phyloP scores from a whole-genome alignment of 2,329 filamentous ascomycete genomes.

The Aspergillus latus region DNA sequence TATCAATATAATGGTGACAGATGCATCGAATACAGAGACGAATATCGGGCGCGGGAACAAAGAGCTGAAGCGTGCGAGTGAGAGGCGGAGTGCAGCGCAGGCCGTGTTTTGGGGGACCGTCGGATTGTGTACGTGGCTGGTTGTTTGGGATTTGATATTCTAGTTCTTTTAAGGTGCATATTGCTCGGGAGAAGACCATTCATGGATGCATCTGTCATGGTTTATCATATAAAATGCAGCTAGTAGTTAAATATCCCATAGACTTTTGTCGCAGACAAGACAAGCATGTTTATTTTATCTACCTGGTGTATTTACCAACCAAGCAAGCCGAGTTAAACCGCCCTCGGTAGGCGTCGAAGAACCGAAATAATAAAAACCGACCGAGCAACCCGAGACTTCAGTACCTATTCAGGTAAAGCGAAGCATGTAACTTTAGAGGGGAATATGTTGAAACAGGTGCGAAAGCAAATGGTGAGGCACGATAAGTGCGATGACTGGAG shows the following conservation, averaged over 20 bases:
- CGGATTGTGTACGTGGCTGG: constrained; percentile 69
- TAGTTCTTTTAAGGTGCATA: constrained; percentile 5
- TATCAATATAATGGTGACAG: constrained; percentile 82
- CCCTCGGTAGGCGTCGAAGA: neutral
- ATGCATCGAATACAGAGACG: constrained; percentile 76
- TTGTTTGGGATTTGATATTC: constrained; percentile 74
- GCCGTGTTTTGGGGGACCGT: constrained; percentile 80
- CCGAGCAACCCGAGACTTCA: neutral
- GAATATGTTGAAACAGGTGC: neutral
- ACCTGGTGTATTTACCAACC: neutral
- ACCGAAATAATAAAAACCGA: neutral
- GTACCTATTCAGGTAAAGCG: neutral
- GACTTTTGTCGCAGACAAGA: neutral
- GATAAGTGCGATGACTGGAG: no score
- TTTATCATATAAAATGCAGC: neutral
- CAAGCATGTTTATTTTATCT: neutral
- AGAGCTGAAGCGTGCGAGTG: constrained; percentile 79
- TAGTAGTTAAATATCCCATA: neutral
- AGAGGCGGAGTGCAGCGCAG: constrained; percentile 69
- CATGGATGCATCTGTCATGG: neutral
- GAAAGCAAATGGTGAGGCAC: no score
- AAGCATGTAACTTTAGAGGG: neutral
- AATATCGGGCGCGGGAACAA: constrained; percentile 89
- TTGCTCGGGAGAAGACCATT: neutral
- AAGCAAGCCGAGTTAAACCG: neutral